A percentile compares a stretch with the other conserved stretches of the same genome.
Evolutionary conservation across 495 filamentous ascomycete species (phyloP).

Genomic region (Lasiosphaeria hispida): DNA sequence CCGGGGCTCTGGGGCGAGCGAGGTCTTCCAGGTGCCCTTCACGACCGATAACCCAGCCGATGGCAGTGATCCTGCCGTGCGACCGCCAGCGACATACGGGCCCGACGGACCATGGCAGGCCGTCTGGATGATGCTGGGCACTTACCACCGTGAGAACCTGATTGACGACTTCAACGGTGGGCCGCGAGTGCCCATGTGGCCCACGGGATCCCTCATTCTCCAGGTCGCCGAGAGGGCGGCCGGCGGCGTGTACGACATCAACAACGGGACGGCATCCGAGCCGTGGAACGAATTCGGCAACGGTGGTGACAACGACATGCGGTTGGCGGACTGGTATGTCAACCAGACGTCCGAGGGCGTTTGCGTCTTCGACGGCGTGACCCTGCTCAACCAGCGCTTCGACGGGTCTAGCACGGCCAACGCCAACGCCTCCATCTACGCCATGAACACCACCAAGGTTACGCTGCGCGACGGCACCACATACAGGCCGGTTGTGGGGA

Average conservation of each 20-base stretch:
- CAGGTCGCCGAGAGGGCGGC: background rate
- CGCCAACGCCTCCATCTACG: constrained; percentile 15
- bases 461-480: constrained; percentile 2
- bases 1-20: too few species aligned
- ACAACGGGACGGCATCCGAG: background rate
- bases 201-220: background rate
- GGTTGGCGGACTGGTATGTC: background rate
- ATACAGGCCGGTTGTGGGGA: constrained; percentile 9
- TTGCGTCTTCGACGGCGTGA: constrained; percentile 9
- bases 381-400: constrained; percentile 11
- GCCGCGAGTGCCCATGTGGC: constrained; percentile 13
- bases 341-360: constrained; percentile 6
- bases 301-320: background rate
- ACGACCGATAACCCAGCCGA: constrained; percentile 1
- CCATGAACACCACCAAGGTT: constrained; percentile 7
- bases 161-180: background rate
- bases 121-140: constrained; percentile 19
- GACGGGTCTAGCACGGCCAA: constrained; percentile 10
- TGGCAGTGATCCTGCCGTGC: background rate
- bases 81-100: constrained; percentile 11
- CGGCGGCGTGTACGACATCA: constrained; percentile 8
- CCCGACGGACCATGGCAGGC: constrained; percentile 39
- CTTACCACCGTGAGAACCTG: background rate
- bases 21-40: constrained; percentile 14
- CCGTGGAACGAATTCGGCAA: background rate